Percentiles rank a stretch among this genome's conserved stretches.
These are phyloP conservation scores for Cyberlindnera xylosilytica DNA, from an alignment of 805 yeast species.

Conservation along the genomic window DNA sequence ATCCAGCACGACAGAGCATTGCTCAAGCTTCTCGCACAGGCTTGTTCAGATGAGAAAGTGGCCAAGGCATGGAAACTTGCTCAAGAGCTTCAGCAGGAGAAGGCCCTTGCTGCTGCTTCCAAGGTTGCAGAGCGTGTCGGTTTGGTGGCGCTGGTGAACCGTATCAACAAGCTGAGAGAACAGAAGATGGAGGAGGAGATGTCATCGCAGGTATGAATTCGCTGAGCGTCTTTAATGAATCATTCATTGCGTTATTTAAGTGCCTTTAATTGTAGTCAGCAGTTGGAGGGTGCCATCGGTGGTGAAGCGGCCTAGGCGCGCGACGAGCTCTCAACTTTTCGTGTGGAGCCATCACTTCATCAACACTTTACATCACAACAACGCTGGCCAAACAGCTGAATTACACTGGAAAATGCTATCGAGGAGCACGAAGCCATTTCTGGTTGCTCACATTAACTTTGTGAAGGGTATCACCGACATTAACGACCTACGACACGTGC, in stretches of 20 bases:
- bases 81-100: constrained; percentile 65
- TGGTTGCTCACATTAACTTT: constrained; percentile 11
- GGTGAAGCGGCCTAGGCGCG: background rate
- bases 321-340: background rate
- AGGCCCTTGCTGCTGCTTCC: constrained; percentile 79
- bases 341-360: too few species aligned
- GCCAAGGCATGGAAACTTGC: constrained; percentile 70
- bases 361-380: too few species aligned
- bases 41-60: constrained; percentile 65
- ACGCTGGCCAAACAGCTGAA: too few species aligned
- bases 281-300: too few species aligned
- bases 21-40: constrained; percentile 68
- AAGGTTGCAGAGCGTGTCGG: constrained; percentile 79
- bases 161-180: constrained; percentile 53
- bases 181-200: constrained; percentile 35
- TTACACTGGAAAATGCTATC: too few species aligned
- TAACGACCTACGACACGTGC: constrained; percentile 10
- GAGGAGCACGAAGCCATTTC: background rate
- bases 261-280: too few species aligned
- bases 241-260: too few species aligned
- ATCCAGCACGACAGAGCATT: constrained; percentile 70
- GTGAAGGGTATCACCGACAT: constrained; percentile 4
- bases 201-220: constrained; percentile 2
- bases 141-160: constrained; percentile 47
- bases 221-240: too few species aligned